Conservation (phyloP, 441 rosid genomes). For the Macaranga tanarius region DNA sequence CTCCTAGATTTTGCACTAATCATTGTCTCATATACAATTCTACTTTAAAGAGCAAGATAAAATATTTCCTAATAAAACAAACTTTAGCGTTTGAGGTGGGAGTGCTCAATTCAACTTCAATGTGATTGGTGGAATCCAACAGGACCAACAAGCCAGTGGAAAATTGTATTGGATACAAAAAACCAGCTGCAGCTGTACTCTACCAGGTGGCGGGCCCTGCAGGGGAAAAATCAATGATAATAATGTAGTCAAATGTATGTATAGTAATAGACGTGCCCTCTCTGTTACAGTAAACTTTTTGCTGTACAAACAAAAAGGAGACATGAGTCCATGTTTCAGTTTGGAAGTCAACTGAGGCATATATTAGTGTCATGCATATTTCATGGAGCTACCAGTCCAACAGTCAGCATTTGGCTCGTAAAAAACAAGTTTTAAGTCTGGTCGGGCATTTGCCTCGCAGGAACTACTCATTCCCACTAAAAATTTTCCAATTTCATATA, state of each 20-base stretch:
- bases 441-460: too few species aligned
- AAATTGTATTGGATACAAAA: neutral
- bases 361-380: too few species aligned
- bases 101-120: neutral
- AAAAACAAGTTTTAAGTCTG: too few species aligned
- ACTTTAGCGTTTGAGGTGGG: neutral
- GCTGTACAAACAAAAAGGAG: neutral
- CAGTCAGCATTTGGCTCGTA: too few species aligned
- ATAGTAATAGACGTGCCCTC: too few species aligned
- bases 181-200: constrained; percentile 1
- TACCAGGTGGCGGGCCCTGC: constrained; percentile 8
- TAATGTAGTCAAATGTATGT: neutral
- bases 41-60: neutral
- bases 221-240: neutral
- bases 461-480: too few species aligned
- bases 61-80: neutral
- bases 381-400: too few species aligned
- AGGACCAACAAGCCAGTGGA: neutral
- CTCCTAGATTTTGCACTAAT: neutral
- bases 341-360: neutral
- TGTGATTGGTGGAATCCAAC: neutral
- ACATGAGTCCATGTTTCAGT: neutral
- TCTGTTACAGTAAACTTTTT: neutral
- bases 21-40: neutral
- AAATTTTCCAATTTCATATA: too few species aligned